These are phyloP conservation scores for Podospora fimiseda DNA, from an alignment of 495 filamentous ascomycete genomes.

Conservation along the genomic window DNA sequence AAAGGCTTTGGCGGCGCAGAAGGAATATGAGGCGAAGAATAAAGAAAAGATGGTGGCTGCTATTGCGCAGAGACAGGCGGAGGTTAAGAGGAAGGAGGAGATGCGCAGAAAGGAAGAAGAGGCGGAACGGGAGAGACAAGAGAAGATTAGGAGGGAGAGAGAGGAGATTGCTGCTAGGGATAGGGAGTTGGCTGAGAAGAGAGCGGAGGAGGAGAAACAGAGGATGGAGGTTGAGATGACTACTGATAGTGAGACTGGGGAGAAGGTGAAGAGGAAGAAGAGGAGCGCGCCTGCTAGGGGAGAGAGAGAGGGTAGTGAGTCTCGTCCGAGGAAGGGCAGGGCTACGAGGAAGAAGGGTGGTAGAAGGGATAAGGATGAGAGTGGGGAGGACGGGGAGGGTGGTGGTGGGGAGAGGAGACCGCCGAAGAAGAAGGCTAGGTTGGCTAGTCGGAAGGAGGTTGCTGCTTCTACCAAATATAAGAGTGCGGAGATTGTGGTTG, in stretches of 20 bases:
- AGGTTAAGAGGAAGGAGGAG: slow-evolving; percentile 63
- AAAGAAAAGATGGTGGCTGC: slow-evolving; percentile 74
- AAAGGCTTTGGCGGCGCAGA: slow-evolving; percentile 72
- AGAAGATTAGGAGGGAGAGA: slow-evolving; percentile 75
- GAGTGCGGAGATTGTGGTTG: slow-evolving; percentile 71
- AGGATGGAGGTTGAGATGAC: slow-evolving; percentile 65
- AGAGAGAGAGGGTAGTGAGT: slow-evolving; percentile 1
- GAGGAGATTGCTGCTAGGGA: slow-evolving; percentile 71
- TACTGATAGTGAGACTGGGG: slow-evolving; percentile 69
- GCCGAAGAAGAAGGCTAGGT: slow-evolving; percentile 56
- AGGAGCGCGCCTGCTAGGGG: slow-evolving; percentile 39
- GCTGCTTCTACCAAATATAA: slow-evolving; percentile 56
- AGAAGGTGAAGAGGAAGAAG: slow-evolving; percentile 72
- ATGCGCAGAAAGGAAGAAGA: slow-evolving; percentile 54
- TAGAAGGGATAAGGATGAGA: slow-evolving; percentile 1
- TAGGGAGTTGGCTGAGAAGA: slow-evolving; percentile 58
- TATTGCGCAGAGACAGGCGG: slow-evolving; percentile 67
- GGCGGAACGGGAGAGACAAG: slow-evolving; percentile 60
- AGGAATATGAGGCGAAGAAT: slow-evolving; percentile 90
- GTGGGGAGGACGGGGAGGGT: slow-evolving; percentile 38
- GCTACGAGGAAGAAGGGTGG: slow-evolving; percentile 15
- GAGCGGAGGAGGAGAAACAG: slow-evolving; percentile 65
- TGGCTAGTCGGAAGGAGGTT: slow-evolving; percentile 48
- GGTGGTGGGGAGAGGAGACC: slow-evolving; percentile 23
- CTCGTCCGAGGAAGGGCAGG: slow-evolving; percentile 4